These are phyloP conservation scores for Nicotiana knightiana DNA, from an alignment of 257 asterid species.

Conservation along the genomic window DNA sequence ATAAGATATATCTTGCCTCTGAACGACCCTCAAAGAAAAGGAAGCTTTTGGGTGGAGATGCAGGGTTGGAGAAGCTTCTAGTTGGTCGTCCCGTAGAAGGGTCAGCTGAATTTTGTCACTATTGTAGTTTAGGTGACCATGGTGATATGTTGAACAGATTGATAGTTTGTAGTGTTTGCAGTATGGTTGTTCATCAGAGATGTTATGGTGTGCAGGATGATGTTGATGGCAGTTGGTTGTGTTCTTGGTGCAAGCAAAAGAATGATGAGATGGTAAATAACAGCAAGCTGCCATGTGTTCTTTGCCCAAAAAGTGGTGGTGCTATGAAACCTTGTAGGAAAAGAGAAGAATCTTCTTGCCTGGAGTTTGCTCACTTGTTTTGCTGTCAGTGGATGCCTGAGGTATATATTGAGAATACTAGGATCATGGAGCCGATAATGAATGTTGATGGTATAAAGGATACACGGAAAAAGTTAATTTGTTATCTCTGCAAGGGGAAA, in stretches of 20 bases:
- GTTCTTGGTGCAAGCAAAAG: constrained; percentile 84
- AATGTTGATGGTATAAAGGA: constrained; percentile 66
- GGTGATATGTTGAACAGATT: constrained; percentile 63
- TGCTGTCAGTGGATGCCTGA: constrained; percentile 98
- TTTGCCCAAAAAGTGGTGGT: constrained; percentile 85
- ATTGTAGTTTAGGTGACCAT: constrained; percentile 66
- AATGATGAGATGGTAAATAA: constrained; percentile 27
- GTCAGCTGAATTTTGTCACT: constrained; percentile 65
- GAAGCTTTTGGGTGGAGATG: constrained; percentile 82
- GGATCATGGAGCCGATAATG: constrained; percentile 83
- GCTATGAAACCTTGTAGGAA: constrained; percentile 73
- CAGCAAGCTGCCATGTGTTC: constrained; percentile 57
- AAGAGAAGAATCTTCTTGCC: constrained; percentile 32
- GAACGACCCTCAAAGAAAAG: constrained; percentile 90
- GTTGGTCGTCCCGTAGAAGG: constrained; percentile 75
- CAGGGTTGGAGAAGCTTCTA: constrained; percentile 85
- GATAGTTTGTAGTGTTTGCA: constrained; percentile 67
- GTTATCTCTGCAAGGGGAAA: constrained; percentile 90
- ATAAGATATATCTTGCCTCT: constrained; percentile 71
- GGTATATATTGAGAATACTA: constrained; percentile 71
- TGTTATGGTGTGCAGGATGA: constrained; percentile 95
- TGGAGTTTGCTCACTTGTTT: constrained; percentile 77
- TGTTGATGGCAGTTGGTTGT: constrained; percentile 63
- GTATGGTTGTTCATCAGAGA: constrained; percentile 79
- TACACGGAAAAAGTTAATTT: constrained; percentile 63